Base-by-base conservation (phyloP, 2,329 filamentous ascomycete species). In the Orbilia brochopaga region DNA sequence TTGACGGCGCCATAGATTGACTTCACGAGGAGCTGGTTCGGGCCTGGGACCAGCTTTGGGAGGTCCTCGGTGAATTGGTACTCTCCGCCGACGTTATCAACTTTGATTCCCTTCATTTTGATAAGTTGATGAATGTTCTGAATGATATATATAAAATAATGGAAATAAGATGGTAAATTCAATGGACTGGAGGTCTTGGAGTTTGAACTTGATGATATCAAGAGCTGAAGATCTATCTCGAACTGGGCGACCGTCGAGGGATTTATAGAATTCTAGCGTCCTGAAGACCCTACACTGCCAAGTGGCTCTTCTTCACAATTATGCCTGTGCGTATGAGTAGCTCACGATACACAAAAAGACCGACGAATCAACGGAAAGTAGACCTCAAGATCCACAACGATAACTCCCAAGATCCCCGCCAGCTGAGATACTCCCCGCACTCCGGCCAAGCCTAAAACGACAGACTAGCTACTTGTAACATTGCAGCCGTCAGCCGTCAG, bases 91-190 rank as follows among this genome's bases (percentile, higher is more conserved):
- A 59, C 13, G 13, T 60, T 8, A 19, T 60, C 56, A 27, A 72
- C 40, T 56, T 56, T 60, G 51, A 72, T 13, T 42, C 67, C 67
- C 17, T 65, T 72, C 67, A 72, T 72, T 56, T 70, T 64, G 17
- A 3, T 55, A 8, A 32, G 27, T 8, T 32, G 27, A 32, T 32
- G 27, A 32, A 32, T 32, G 27, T n/a, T n/a, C 27, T 3, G 27
- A 32, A 4, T 32, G 27, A 32, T 32, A 4, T 8, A 32, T 3
- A 32, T 32, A 4, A 4, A 3, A 32, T 4, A 8, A 32, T 42
- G 37, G 15, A 17, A 11, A 11, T 48, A 48, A 4, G 11, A 10
- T 23, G 44, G 44, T 3, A 2, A 23, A 48, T 19, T 21, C 11
- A 48, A 5, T 11, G 17, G 40, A 44, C 40, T 44, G 5, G 40